These are phyloP conservation scores for Pelargonium exstipulatum DNA, from an alignment of 441 rosid genomes.

Conservation along the genomic window DNA sequence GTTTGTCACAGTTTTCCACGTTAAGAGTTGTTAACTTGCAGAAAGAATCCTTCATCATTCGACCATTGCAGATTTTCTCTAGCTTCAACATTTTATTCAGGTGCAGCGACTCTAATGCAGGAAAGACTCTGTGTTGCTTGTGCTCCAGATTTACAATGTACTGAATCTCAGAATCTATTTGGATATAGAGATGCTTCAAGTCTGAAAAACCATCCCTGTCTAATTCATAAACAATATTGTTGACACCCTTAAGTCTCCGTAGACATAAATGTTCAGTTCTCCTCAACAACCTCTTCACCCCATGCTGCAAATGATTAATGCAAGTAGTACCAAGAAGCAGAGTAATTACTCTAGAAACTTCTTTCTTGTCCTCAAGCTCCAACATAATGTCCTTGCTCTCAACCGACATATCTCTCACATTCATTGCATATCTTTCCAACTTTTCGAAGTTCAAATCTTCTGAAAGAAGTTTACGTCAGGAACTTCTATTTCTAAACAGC, in stretches of 20 bases:
- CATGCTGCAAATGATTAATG: neutral
- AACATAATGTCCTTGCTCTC: too few species aligned
- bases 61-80: neutral
- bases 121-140: neutral
- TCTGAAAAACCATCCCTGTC: too few species aligned
- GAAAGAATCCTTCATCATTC: neutral
- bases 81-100: neutral
- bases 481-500: too few species aligned
- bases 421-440: too few species aligned
- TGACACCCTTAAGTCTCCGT: conserved; percentile 16
- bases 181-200: neutral
- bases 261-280: conserved; percentile 20
- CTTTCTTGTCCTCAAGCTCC: neutral
- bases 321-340: neutral
- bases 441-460: too few species aligned
- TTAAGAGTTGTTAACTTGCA: conserved; percentile 12
- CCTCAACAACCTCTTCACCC: conserved; percentile 20
- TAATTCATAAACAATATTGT: conserved; percentile 4
- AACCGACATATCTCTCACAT: too few species aligned
- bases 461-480: too few species aligned
- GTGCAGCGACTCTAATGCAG: neutral
- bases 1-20: neutral
- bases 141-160: neutral
- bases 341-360: neutral
- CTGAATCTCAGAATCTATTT: neutral